These are phyloP conservation scores for Euclidium syriacum DNA, from an alignment of 345 rosid genomes.

Conservation along the genomic window DNA sequence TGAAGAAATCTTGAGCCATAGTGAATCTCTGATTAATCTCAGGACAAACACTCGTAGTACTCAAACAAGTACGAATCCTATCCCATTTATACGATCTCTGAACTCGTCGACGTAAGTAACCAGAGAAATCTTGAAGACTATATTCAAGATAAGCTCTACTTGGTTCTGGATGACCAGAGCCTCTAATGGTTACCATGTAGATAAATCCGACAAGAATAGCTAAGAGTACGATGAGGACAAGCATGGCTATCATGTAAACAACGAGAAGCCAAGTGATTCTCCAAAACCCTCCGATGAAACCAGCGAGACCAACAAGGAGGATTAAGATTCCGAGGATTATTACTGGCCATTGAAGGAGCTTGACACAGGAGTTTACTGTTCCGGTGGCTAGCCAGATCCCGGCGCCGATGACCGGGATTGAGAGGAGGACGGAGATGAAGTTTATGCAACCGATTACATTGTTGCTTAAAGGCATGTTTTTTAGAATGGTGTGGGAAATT, in stretches of 20 bases:
- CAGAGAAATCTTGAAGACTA: conserved; percentile 64
- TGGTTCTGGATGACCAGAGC: conserved; percentile 75
- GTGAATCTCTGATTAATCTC: conserved; percentile 73
- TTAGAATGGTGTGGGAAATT: neutral
- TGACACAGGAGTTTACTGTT: conserved; percentile 78
- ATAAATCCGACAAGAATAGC: conserved; percentile 61
- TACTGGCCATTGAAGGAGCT: conserved; percentile 88
- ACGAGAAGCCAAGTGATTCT: conserved; percentile 77
- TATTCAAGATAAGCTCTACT: conserved; percentile 79
- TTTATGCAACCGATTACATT: conserved; percentile 80
- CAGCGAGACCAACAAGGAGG: conserved; percentile 59
- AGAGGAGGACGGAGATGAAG: conserved; percentile 80
- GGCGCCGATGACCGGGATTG: conserved; percentile 76
- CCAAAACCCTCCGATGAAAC: conserved; percentile 88
- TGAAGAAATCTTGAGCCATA: conserved; percentile 88
- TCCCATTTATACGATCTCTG: conserved; percentile 79
- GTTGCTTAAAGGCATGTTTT: conserved; percentile 69
- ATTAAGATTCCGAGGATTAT: conserved; percentile 70
- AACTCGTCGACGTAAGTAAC: conserved; percentile 72
- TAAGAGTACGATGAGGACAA: conserved; percentile 59
- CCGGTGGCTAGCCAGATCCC: conserved; percentile 84
- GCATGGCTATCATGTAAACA: conserved; percentile 67
- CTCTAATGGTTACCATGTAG: conserved; percentile 67
- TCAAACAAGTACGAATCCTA: conserved; percentile 59
- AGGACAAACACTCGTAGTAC: conserved; percentile 54